A percentile compares a stretch with the other conserved stretches of the same genome.
Evolutionary conservation across 768 basidiomycete genomes (phyloP).

Genomic region (Coprinopsis strossmayeri): DNA sequence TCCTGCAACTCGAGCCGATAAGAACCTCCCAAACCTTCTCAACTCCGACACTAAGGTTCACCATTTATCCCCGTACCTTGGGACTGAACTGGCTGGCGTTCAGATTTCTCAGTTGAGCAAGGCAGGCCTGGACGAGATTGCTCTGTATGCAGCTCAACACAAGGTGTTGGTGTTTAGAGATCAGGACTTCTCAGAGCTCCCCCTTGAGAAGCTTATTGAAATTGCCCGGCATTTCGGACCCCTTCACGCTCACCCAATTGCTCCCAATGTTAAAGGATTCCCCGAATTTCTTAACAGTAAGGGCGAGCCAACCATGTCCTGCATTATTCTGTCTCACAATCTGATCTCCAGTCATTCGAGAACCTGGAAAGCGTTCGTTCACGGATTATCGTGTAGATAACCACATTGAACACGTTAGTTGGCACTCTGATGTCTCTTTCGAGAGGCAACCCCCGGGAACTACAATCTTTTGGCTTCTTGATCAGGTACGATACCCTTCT

Average conservation of each 20-base stretch:
- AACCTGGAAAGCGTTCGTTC: no score
- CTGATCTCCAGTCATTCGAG: no score
- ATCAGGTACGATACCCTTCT: constrained; percentile 32
- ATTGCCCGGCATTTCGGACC: constrained; percentile 30
- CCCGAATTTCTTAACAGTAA: constrained; percentile 37
- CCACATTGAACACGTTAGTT: no score
- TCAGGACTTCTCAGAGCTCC: constrained; percentile 53
- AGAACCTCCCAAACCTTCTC: constrained; percentile 43
- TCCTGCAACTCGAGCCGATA: constrained; percentile 41
- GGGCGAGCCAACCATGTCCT: no score
- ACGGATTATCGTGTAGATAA: no score
- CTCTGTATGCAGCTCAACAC: constrained; percentile 42
- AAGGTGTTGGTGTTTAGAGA: constrained; percentile 51
- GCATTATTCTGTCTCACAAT: no score
- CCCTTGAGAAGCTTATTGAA: constrained; percentile 44
- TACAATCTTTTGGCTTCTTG: constrained; percentile 47
- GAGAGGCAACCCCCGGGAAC: constrained; percentile 49
- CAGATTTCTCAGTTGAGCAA: constrained; percentile 46
- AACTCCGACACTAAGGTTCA: constrained; percentile 27
- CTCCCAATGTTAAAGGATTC: constrained; percentile 48
- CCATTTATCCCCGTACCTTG: constrained; percentile 43
- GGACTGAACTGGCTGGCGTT: constrained; percentile 42
- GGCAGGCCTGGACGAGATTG: constrained; percentile 47
- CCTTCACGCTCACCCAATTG: constrained; percentile 31
- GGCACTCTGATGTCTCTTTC: constrained; percentile 51